These are phyloP conservation scores for Ophiosphaerella herpotricha DNA, from an alignment of 2,329 filamentous ascomycete genomes.

Conservation along the genomic window DNA sequence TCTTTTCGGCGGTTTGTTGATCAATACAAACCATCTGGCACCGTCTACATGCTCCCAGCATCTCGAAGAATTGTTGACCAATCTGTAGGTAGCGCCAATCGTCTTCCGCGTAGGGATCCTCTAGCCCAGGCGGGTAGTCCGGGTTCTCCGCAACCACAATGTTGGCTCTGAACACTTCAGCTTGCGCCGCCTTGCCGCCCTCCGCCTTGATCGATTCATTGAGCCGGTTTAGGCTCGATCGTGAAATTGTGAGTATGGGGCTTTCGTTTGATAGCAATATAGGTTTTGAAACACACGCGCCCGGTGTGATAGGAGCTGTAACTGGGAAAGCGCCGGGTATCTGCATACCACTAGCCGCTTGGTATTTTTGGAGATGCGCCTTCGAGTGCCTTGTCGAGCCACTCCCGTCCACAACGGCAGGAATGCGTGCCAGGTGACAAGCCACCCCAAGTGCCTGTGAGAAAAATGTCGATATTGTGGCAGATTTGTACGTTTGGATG, in stretches of 20 bases:
- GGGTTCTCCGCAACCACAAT: conserved; percentile 68
- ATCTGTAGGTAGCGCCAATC: conserved; percentile 72
- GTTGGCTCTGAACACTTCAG: conserved; percentile 86
- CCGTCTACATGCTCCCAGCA: conserved; percentile 81
- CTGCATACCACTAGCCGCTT: conserved; percentile 29
- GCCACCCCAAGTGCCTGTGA: conserved; percentile 74
- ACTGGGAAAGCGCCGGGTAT: conserved; percentile 62
- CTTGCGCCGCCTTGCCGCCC: conserved; percentile 68
- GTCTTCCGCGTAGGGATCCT: conserved; percentile 78
- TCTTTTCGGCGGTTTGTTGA: conserved; percentile 76
- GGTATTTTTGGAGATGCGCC: conserved; percentile 64
- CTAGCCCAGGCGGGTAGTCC: conserved; percentile 48
- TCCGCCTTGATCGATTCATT: conserved; percentile 71
- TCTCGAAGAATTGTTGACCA: conserved; percentile 66
- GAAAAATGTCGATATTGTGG: conserved; percentile 75
- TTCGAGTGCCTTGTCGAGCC: conserved; percentile 70
- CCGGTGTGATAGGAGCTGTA: conserved; percentile 47
- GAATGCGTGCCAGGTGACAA: conserved; percentile 84
- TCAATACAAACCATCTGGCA: conserved; percentile 98
- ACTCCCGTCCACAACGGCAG: conserved; percentile 59
- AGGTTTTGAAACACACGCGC: conserved; percentile 59
- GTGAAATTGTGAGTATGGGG: conserved; percentile 83
- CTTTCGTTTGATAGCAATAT: conserved; percentile 92
- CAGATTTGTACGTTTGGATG: conserved; percentile 70
- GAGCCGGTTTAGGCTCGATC: conserved; percentile 75